Evolutionary conservation across 192 early-diverging fungal species (phyloP).

Genomic region (Entomortierella lignicola): DNA sequence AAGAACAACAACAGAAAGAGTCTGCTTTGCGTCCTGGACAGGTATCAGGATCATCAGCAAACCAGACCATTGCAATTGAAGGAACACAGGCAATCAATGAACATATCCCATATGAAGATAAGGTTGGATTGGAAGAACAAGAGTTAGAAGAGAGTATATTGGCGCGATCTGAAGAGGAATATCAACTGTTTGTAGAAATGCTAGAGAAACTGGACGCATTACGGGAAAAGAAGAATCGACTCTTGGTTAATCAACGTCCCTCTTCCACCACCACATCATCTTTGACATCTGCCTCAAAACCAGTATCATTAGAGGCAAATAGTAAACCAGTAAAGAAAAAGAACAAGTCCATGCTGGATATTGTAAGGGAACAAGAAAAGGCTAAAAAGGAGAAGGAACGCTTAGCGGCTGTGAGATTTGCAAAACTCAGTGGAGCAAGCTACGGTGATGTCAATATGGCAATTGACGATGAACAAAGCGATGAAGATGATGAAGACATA

Average conservation of each 20-base stretch:
- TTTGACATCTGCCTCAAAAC: background rate
- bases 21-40: background rate
- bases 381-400: conserved; percentile 49
- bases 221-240: conserved; percentile 38
- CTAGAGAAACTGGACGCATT: conserved; percentile 34
- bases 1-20: conserved; percentile 32
- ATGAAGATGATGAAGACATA: conserved; percentile 45
- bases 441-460: conserved; percentile 25
- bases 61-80: background rate
- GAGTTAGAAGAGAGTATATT: conserved; percentile 46
- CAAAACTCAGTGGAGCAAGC: conserved; percentile 2
- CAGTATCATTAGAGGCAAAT: conserved; percentile 1
- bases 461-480: conserved; percentile 19
- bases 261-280: background rate
- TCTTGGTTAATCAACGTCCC: background rate
- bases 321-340: conserved; percentile 20
- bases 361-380: conserved; percentile 43
- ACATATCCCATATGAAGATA: conserved; percentile 31
- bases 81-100: background rate
- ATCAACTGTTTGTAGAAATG: conserved; percentile 48
- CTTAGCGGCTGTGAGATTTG: conserved; percentile 18
- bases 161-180: conserved; percentile 44
- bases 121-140: conserved; percentile 32
- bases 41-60: background rate
- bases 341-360: conserved; percentile 43